Evolutionary conservation across 148 eudicot genomes (phyloP).

Genomic region (Amaranthus cruentus): DNA sequence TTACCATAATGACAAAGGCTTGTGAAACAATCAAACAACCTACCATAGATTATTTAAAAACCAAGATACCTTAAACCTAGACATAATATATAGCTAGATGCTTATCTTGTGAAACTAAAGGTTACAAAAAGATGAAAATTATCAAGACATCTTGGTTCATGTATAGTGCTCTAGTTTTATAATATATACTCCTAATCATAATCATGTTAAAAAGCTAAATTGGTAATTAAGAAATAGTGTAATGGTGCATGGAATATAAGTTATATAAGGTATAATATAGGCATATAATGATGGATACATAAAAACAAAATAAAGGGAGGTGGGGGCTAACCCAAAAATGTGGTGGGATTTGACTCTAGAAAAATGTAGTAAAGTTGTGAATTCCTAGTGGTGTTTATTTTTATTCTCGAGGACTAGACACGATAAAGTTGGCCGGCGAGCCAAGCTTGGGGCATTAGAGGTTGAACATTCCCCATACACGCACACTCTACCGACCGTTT

Average conservation of each 20-base stretch:
- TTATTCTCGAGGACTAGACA: constrained; percentile 1
- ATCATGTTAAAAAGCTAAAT: background rate
- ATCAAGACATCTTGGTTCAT: constrained; percentile 9
- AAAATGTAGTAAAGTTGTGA: background rate
- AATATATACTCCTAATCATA: background rate
- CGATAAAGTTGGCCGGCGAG: constrained; percentile 14
- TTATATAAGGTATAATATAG: background rate
- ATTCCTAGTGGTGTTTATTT: background rate
- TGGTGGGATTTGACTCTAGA: constrained; percentile 1
- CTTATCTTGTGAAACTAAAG: constrained; percentile 17
- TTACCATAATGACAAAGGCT: background rate
- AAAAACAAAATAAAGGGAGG: background rate
- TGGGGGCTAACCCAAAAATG: background rate
- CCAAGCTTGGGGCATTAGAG: background rate
- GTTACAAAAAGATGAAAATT: background rate
- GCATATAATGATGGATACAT: constrained; percentile 2
- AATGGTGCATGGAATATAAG: constrained; percentile 6
- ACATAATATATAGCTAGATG: constrained; percentile 5
- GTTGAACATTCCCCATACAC: constrained; percentile 1
- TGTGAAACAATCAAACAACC: constrained; percentile 8
- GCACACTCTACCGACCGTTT: background rate
- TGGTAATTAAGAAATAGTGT: background rate
- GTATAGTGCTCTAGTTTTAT: background rate
- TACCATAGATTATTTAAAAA: background rate
- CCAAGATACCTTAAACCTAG: background rate